Percentiles rank a stretch among this genome's conserved stretches.
Conservation (phyloP, 2,329 filamentous ascomycete species). For the Penicillium sp. region DNA sequence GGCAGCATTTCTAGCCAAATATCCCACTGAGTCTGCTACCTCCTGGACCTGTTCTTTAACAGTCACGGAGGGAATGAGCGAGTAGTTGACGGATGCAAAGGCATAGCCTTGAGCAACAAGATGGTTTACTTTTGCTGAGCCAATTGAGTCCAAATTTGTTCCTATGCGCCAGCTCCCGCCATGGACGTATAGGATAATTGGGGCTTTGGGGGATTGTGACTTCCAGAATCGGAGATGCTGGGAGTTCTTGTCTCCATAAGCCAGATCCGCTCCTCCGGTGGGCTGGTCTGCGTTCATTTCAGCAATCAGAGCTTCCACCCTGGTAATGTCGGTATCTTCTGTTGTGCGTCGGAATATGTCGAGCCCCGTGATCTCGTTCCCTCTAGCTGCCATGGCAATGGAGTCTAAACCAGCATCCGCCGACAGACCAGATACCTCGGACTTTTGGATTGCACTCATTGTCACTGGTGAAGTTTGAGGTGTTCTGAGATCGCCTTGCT, state of each 20-base stretch:
- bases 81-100: not conserved
- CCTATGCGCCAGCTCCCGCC: constrained; percentile 3
- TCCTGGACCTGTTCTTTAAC: constrained; percentile 8
- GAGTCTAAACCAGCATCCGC: not conserved
- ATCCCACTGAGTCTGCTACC: not conserved
- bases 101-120: constrained; percentile 1
- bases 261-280: not conserved
- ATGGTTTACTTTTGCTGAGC: not conserved
- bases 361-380: not conserved
- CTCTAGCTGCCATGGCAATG: not conserved
- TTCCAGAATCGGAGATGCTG: constrained; percentile 1
- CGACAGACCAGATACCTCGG: not conserved
- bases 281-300: not conserved
- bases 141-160: constrained; percentile 1
- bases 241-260: not conserved
- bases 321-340: not conserved
- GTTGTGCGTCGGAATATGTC: not conserved
- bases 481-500: not conserved
- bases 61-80: constrained; percentile 1
- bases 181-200: constrained; percentile 7
- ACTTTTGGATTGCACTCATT: not conserved
- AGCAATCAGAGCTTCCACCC: not conserved
- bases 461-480: not conserved
- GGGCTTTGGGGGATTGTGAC: not conserved
- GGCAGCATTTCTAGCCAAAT: not conserved